Percentiles rank a stretch among this genome's conserved stretches.
These are phyloP conservation scores for Calocybe gambosa DNA, from an alignment of 1,284 basidiomycete species.

Conservation along the genomic window DNA sequence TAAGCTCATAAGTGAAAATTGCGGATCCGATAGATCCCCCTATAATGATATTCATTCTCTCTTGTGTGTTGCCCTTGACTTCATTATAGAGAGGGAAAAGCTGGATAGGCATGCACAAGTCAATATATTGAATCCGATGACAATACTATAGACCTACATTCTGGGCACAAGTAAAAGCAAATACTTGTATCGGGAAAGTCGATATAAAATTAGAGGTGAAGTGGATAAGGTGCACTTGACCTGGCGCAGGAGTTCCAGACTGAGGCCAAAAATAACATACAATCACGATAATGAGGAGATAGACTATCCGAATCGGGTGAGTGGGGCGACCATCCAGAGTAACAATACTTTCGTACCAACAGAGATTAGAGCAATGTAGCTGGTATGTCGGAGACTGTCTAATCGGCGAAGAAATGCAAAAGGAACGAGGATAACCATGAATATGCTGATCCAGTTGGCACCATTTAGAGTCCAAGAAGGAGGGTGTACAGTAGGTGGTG, in stretches of 20 bases:
- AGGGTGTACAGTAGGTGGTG: constrained; percentile 56
- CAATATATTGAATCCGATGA: background rate
- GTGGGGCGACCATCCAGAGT: background rate
- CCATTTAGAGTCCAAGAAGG: constrained; percentile 75
- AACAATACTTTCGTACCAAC: constrained; percentile 52
- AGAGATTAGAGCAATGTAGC: constrained; percentile 83
- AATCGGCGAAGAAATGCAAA: constrained; percentile 83
- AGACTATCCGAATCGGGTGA: constrained; percentile 36
- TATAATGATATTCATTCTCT: constrained; percentile 84
- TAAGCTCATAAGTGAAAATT: constrained; percentile 74
- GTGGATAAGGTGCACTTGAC: constrained; percentile 64
- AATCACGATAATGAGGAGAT: constrained; percentile 71
- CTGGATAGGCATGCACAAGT: constrained; percentile 31
- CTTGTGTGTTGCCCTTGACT: constrained; percentile 74
- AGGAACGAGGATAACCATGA: constrained; percentile 83
- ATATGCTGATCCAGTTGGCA: constrained; percentile 76
- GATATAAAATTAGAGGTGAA: constrained; percentile 78
- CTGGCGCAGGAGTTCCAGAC: constrained; percentile 49
- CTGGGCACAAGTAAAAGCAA: constrained; percentile 89
- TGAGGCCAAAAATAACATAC: constrained; percentile 70
- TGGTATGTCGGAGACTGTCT: constrained; percentile 78
- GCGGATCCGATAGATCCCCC: constrained; percentile 81
- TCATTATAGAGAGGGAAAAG: constrained; percentile 95
- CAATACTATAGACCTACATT: constrained; percentile 51
- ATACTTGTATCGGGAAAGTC: constrained; percentile 92